phyloP scores from a whole-genome alignment of 1,284 basidiomycete species.

The Boletus smithii region DNA sequence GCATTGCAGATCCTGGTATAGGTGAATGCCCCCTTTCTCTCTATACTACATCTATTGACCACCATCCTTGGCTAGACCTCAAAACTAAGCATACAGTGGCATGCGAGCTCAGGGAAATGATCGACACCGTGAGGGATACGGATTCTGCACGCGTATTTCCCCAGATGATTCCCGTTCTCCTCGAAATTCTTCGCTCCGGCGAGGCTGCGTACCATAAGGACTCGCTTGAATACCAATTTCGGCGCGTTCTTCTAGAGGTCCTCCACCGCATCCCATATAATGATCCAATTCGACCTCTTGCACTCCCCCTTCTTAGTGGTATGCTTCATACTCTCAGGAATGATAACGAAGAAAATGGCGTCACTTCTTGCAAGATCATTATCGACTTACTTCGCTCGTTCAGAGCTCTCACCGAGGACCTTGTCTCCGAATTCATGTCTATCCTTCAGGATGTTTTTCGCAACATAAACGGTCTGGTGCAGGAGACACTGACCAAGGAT shows the following conservation, averaged over 20 bases:
- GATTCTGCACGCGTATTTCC: conserved; percentile 74
- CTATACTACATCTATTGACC: neutral
- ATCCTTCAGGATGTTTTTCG: conserved; percentile 75
- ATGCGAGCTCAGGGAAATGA: conserved; percentile 81
- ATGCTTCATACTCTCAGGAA: conserved; percentile 81
- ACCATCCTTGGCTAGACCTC: conserved; percentile 48
- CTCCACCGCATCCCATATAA: conserved; percentile 85
- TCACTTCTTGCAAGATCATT: conserved; percentile 88
- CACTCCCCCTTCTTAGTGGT: conserved; percentile 66
- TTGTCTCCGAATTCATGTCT: conserved; percentile 78
- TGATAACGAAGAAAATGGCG: conserved; percentile 97
- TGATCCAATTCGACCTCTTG: conserved; percentile 75
- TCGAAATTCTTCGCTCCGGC: conserved; percentile 75
- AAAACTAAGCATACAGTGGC: conserved; percentile 68
- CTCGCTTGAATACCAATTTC: conserved; percentile 80
- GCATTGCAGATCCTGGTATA: conserved; percentile 69
- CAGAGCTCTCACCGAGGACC: conserved; percentile 73
- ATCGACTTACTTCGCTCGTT: conserved; percentile 77
- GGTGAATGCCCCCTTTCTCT: conserved; percentile 39
- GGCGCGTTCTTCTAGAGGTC: conserved; percentile 83
- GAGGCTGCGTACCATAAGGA: conserved; percentile 79
- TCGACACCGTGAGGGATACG: conserved; percentile 80
- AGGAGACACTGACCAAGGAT: conserved; percentile 71
- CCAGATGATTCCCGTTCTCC: conserved; percentile 75
- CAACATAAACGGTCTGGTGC: conserved; percentile 74